Conservation (phyloP, 2,329 filamentous ascomycete species). For the Fusarium sp. region DNA sequence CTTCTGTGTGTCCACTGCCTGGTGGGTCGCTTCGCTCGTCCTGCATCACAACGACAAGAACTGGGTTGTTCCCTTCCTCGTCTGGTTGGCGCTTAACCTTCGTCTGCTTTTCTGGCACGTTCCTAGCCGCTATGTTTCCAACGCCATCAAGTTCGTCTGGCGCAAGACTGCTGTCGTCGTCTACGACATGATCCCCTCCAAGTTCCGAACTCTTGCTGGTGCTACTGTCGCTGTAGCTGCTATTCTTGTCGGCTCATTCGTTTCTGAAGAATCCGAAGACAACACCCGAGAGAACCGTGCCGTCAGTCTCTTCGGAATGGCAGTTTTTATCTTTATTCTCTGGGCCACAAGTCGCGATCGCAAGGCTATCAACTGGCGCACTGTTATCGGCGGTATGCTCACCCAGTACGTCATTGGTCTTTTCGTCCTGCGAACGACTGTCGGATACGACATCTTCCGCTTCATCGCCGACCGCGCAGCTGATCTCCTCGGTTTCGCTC, state of each 20-base stretch:
- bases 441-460: slow-evolving; percentile 90
- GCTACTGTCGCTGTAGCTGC: slow-evolving; percentile 74
- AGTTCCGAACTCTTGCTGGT: slow-evolving; percentile 71
- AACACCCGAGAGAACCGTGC: slow-evolving; percentile 86
- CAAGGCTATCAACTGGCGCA: slow-evolving; percentile 75
- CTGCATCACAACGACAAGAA: slow-evolving; percentile 78
- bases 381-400: slow-evolving; percentile 89
- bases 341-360: slow-evolving; percentile 79
- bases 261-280: slow-evolving; percentile 74
- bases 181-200: slow-evolving; percentile 73
- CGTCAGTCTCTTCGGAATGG: slow-evolving; percentile 82
- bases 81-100: slow-evolving; percentile 80
- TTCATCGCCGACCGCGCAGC: slow-evolving; percentile 84
- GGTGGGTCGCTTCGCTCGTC: slow-evolving; percentile 82
- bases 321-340: slow-evolving; percentile 75
- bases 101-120: slow-evolving; percentile 81
- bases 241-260: slow-evolving; percentile 83
- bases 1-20: slow-evolving; percentile 63
- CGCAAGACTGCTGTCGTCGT: slow-evolving; percentile 70
- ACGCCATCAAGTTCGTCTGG: slow-evolving; percentile 77
- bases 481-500: slow-evolving; percentile 80
- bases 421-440: slow-evolving; percentile 84
- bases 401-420: slow-evolving; percentile 88
- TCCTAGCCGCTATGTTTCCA: slow-evolving; percentile 73
- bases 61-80: slow-evolving; percentile 86